These are phyloP conservation scores for Paraurostyla sp. DNA, from an alignment of 73 alveolate species.

Conservation along the genomic window DNA sequence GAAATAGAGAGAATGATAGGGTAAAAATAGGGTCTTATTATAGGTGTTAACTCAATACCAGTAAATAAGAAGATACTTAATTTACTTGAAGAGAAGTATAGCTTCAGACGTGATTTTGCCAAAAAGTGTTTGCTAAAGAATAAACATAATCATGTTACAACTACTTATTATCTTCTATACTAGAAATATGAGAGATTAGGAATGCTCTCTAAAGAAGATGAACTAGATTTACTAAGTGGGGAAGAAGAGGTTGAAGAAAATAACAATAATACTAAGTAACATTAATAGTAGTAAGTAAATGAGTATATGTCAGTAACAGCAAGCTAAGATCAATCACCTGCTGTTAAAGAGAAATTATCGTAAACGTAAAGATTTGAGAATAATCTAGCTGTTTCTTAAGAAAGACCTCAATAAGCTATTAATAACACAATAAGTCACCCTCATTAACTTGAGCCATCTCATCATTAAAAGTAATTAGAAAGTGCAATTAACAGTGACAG, in stretches of 20 bases:
- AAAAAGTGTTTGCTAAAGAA: constrained; percentile 70
- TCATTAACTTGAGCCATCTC: constrained; percentile 10
- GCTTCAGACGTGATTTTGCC: constrained; percentile 71
- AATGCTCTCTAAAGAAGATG: constrained; percentile 43
- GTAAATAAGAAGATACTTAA: constrained; percentile 3
- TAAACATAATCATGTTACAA: constrained; percentile 80
- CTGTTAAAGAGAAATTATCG: background rate
- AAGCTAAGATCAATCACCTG: no score
- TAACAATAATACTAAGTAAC: no score
- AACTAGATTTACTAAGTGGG: constrained; percentile 20
- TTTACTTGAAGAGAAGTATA: constrained; percentile 56
- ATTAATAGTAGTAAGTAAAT: no score
- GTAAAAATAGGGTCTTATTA: constrained; percentile 20
- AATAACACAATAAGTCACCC: background rate
- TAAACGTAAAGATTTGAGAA: background rate
- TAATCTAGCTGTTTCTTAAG: background rate
- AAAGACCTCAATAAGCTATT: background rate
- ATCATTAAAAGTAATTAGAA: background rate
- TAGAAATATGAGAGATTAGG: constrained; percentile 71
- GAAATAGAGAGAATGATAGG: background rate
- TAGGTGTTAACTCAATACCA: constrained; percentile 53
- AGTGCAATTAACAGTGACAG: background rate
- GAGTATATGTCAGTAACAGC: no score
- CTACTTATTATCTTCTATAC: constrained; percentile 74
- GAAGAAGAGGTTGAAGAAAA: no score